Evolutionary conservation across 345 rosid species (phyloP).

Genomic region (Eutrema heterophyllum): DNA sequence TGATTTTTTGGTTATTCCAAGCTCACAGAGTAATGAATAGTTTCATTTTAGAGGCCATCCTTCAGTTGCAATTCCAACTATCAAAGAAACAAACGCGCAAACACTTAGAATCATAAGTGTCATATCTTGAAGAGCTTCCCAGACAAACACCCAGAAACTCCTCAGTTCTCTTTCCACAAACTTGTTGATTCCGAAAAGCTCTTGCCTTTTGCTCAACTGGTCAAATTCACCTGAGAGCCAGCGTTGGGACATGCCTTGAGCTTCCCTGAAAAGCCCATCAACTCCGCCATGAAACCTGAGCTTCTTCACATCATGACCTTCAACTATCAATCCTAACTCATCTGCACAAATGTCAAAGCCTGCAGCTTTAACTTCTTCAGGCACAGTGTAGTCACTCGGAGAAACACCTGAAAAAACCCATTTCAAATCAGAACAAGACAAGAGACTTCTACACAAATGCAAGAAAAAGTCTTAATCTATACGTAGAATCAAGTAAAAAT

Average conservation of each 20-base stretch:
- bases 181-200: constrained; percentile 69
- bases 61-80: constrained; percentile 84
- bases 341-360: constrained; percentile 85
- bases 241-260: constrained; percentile 47
- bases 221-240: constrained; percentile 48
- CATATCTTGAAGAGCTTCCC: constrained; percentile 98
- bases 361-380: constrained; percentile 65
- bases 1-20: too few relatives aligned
- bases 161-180: constrained; percentile 63
- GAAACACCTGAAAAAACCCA: constrained; percentile 44
- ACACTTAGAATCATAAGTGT: constrained; percentile 85
- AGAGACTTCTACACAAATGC: background rate
- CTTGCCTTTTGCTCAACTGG: constrained; percentile 48
- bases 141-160: constrained; percentile 73
- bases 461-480: too few relatives aligned
- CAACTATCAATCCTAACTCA: constrained; percentile 79
- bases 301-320: constrained; percentile 75
- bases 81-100: constrained; percentile 79
- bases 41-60: constrained; percentile 58
- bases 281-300: constrained; percentile 72
- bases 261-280: constrained; percentile 59
- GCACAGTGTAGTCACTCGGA: constrained; percentile 66
- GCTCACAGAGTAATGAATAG: too few relatives aligned
- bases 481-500: too few relatives aligned
- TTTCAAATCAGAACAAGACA: background rate